These are phyloP conservation scores for Iris pallida DNA, from an alignment of 116 monocot genomes.

Conservation along the genomic window DNA sequence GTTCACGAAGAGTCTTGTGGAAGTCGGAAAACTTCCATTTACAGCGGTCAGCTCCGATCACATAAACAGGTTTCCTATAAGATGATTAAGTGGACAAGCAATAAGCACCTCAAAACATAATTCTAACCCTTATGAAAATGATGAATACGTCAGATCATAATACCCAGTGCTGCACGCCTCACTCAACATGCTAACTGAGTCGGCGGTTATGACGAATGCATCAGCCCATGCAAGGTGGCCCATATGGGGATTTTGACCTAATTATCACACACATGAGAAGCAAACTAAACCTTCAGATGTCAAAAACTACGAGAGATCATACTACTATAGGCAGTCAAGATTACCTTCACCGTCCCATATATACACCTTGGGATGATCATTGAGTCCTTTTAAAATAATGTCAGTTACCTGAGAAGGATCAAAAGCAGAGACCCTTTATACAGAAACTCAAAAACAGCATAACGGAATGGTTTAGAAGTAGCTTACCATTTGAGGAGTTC, in stretches of 20 bases:
- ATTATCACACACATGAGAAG: neutral
- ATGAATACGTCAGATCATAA: neutral
- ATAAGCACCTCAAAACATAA: conserved; percentile 1
- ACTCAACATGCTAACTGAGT: conserved; percentile 95
- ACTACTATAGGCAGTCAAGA: neutral
- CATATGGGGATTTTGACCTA: conserved; percentile 92
- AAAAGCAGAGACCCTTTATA: neutral
- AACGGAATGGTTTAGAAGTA: neutral
- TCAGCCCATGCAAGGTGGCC: conserved; percentile 98
- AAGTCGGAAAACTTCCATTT: conserved; percentile 90
- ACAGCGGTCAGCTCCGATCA: conserved; percentile 78
- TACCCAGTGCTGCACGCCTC: conserved; percentile 99
- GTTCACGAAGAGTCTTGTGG: conserved; percentile 58
- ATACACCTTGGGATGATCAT: conserved; percentile 73
- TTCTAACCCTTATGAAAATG: neutral
- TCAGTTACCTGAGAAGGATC: conserved; percentile 45
- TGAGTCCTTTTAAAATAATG: conserved; percentile 62
- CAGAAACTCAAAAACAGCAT: neutral
- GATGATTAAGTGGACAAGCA: conserved; percentile 1
- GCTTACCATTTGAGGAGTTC: conserved; percentile 81
- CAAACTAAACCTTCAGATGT: conserved; percentile 11
- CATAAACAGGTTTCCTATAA: conserved; percentile 92
- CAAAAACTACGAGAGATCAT: neutral
- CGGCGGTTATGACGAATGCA: conserved; percentile 92
- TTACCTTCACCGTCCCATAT: conserved; percentile 96